A percentile compares a stretch with the other conserved stretches of the same genome.
Evolutionary conservation across 2,329 filamentous ascomycete genomes (phyloP).

Genomic region (Coniochaeta sp.): DNA sequence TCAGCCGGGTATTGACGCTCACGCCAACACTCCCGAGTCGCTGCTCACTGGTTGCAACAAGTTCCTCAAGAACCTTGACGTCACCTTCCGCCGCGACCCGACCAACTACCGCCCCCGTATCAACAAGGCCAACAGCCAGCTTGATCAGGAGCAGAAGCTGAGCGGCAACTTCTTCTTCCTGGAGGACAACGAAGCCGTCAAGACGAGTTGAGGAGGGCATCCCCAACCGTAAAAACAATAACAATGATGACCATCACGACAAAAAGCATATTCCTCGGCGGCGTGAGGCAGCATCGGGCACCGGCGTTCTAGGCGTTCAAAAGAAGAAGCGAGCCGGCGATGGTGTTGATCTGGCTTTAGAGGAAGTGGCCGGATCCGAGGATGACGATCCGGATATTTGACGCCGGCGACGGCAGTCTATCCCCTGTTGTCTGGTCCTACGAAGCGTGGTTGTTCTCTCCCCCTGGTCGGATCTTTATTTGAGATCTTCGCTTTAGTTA

Average conservation of each 20-base stretch:
- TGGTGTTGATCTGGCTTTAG: constrained; percentile 27
- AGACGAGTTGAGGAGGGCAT: constrained; percentile 57
- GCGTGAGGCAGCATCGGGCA: constrained; percentile 30
- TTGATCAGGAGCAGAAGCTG: constrained; percentile 96
- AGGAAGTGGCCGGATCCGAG: constrained; percentile 48
- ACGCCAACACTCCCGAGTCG: constrained; percentile 84
- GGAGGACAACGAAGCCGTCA: constrained; percentile 60
- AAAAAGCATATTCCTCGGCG: constrained; percentile 15
- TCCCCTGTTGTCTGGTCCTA: constrained; percentile 62
- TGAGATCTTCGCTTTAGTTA: constrained; percentile 3
- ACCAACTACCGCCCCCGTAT: constrained; percentile 95
- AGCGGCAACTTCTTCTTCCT: constrained; percentile 97
- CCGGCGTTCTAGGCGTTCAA: constrained; percentile 47
- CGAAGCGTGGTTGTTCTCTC: constrained; percentile 11
- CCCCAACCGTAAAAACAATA: constrained; percentile 26
- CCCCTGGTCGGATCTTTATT: constrained; percentile 3
- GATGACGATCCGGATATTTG: constrained; percentile 61
- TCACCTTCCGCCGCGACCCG: constrained; percentile 97
- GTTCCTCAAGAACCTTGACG: constrained; percentile 93
- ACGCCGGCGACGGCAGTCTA: constrained; percentile 52
- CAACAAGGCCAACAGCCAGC: constrained; percentile 93
- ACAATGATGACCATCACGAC: constrained; percentile 12
- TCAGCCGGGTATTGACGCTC: constrained; percentile 78
- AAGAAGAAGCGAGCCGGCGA: constrained; percentile 29
- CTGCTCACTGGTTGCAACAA: constrained; percentile 92